Percentiles rank a stretch among this genome's conserved stretches.
Evolutionary conservation across 352 stramenopile species (phyloP).

Genomic region (Pythium sp.): DNA sequence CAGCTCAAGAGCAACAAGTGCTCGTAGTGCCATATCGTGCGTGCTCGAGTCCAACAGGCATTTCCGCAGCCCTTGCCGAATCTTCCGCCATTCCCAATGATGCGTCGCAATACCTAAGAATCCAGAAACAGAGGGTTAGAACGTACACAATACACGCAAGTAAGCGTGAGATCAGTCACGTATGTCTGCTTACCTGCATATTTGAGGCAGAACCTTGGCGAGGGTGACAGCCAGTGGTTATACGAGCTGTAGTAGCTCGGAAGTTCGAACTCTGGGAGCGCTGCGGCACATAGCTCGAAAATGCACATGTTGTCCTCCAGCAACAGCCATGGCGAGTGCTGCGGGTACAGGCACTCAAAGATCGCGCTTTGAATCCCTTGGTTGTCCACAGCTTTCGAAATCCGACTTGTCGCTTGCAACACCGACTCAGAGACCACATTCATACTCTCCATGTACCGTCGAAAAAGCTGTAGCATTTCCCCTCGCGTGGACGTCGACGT

Average conservation of each 20-base stretch:
- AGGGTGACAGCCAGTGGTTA: constrained; percentile 27
- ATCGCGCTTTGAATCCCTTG: constrained; percentile 33
- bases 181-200: constrained; percentile 37
- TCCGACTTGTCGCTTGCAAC: constrained; percentile 23
- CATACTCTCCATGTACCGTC: constrained; percentile 42
- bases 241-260: constrained; percentile 33
- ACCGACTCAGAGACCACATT: constrained; percentile 31
- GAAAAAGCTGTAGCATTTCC: constrained; percentile 33
- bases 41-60: constrained; percentile 31
- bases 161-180: too few species aligned
- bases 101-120: constrained; percentile 33
- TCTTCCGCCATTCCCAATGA: constrained; percentile 48
- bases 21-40: constrained; percentile 31
- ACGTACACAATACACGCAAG: background rate
- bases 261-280: constrained; percentile 28
- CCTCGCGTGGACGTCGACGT: constrained; percentile 14
- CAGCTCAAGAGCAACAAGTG: constrained; percentile 40
- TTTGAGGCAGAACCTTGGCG: constrained; percentile 37
- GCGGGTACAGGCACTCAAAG: constrained; percentile 42
- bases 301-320: constrained; percentile 31
- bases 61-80: constrained; percentile 32
- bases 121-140: background rate
- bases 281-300: constrained; percentile 35
- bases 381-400: constrained; percentile 21
- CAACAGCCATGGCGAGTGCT: constrained; percentile 29